Evolutionary conservation across 495 filamentous ascomycete species (phyloP).

Genomic region (Penicillium flavigenum): DNA sequence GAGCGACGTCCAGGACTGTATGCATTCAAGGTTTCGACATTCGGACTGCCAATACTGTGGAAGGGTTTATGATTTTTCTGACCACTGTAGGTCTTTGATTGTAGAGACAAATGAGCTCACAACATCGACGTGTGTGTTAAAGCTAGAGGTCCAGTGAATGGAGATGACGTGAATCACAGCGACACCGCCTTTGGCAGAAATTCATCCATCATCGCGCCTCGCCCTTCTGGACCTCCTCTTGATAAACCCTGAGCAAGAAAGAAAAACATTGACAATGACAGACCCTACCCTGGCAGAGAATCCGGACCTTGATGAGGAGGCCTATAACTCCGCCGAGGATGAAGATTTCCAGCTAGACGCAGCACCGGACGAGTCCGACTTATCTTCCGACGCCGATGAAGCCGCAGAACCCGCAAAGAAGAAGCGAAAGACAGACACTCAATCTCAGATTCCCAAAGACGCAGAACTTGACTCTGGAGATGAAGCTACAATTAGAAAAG

Average conservation of each 20-base stretch:
- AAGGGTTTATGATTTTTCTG: no score
- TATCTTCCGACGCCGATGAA: conserved; percentile 40
- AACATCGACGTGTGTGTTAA: no score
- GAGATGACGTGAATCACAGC: background rate
- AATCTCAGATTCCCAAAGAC: conserved; percentile 23
- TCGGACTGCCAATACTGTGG: no score
- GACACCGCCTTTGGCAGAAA: conserved; percentile 21
- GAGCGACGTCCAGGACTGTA: no score
- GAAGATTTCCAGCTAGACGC: conserved; percentile 69
- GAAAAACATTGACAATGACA: conserved; percentile 27
- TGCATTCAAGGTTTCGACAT: no score
- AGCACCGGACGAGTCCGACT: conserved; percentile 47
- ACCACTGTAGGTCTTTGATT: no score
- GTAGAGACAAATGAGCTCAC: no score
- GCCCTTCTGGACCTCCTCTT: conserved; percentile 1
- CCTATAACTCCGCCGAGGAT: conserved; percentile 71
- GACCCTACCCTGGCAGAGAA: conserved; percentile 18
- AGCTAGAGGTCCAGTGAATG: background rate
- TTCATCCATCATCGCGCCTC: conserved; percentile 1
- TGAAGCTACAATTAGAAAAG: conserved; percentile 69
- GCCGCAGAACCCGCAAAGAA: conserved; percentile 38
- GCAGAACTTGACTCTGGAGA: conserved; percentile 68
- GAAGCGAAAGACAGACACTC: conserved; percentile 39
- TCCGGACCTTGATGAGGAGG: conserved; percentile 50
- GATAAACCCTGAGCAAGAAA: background rate